A percentile compares a stretch with the other conserved stretches of the same genome.
Conservation (phyloP, 2,329 filamentous ascomycete species). For the Cladosporium cucumerinum region DNA sequence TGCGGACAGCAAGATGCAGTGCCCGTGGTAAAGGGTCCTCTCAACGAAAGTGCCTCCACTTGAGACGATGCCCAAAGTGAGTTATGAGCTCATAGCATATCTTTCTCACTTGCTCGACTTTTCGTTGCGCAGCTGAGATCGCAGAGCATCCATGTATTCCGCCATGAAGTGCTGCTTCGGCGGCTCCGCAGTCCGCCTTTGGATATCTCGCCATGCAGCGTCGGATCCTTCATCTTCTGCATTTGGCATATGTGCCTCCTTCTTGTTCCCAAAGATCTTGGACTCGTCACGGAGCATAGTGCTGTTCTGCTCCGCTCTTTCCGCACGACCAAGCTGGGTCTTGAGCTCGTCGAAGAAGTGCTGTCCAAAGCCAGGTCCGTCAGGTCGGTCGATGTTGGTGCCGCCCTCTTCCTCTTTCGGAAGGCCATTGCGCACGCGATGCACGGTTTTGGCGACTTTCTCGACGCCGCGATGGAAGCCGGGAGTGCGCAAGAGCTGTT, state of each 20-base stretch:
- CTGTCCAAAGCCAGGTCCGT: constrained; percentile 41
- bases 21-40: not conserved
- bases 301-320: constrained; percentile 24
- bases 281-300: constrained; percentile 12
- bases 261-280: constrained; percentile 1
- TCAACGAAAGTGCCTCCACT: not conserved
- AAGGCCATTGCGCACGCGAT: constrained; percentile 45
- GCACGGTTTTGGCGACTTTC: constrained; percentile 47
- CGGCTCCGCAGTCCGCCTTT: constrained; percentile 17
- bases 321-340: constrained; percentile 29
- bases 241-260: not conserved
- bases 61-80: not conserved
- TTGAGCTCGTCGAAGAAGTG: constrained; percentile 54
- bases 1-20: not conserved
- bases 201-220: constrained; percentile 27
- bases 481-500: constrained; percentile 52
- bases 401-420: constrained; percentile 50
- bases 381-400: constrained; percentile 43
- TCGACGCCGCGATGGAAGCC: constrained; percentile 54
- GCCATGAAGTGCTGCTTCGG: constrained; percentile 29
- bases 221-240: constrained; percentile 24
- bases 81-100: not conserved
- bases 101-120: not conserved
- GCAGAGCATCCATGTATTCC: constrained; percentile 31
- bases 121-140: constrained; percentile 27